Percentiles rank a stretch among this genome's conserved stretches.
Evolutionary conservation across 179 eudicot genomes (phyloP).

Genomic region (Corrigiola litoralis): DNA sequence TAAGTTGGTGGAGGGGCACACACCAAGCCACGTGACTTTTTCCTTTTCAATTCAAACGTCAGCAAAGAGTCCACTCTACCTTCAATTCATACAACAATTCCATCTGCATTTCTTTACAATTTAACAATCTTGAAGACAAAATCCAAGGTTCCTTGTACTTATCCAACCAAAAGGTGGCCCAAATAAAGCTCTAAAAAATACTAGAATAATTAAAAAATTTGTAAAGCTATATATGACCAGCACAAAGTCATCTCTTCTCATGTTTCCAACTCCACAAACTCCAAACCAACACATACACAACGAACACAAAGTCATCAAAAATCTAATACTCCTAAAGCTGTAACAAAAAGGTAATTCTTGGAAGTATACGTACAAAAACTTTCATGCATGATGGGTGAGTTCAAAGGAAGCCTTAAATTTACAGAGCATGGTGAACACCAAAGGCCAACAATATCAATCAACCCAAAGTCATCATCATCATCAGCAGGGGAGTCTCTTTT

Average conservation of each 20-base stretch:
- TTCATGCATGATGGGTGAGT: slow-evolving; percentile 8
- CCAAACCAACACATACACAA: too few relatives aligned
- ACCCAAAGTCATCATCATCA: slow-evolving; percentile 12
- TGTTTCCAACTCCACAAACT: too few relatives aligned
- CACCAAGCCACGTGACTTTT: neutral
- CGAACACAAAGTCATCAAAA: too few relatives aligned
- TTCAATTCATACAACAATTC: neutral
- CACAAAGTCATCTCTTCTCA: too few relatives aligned
- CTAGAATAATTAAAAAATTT: too few relatives aligned
- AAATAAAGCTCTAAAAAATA: too few relatives aligned
- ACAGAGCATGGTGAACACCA: neutral
- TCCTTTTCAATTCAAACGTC: neutral
- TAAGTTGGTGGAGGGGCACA: neutral
- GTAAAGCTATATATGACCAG: too few relatives aligned
- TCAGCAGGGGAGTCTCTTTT: slow-evolving; percentile 18
- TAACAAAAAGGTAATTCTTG: neutral
- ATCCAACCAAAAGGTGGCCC: neutral
- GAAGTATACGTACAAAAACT: neutral
- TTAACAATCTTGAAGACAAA: too few relatives aligned
- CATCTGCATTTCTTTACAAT: neutral
- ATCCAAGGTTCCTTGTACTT: neutral
- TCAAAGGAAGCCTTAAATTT: neutral
- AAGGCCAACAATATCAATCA: slow-evolving; percentile 5
- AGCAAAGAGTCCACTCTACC: neutral
- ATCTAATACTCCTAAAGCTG: too few relatives aligned